A percentile compares a stretch with the other conserved stretches of the same genome.
phyloP scores from a whole-genome alignment of 2,329 filamentous ascomycete genomes.

The Cadophora gregata region DNA sequence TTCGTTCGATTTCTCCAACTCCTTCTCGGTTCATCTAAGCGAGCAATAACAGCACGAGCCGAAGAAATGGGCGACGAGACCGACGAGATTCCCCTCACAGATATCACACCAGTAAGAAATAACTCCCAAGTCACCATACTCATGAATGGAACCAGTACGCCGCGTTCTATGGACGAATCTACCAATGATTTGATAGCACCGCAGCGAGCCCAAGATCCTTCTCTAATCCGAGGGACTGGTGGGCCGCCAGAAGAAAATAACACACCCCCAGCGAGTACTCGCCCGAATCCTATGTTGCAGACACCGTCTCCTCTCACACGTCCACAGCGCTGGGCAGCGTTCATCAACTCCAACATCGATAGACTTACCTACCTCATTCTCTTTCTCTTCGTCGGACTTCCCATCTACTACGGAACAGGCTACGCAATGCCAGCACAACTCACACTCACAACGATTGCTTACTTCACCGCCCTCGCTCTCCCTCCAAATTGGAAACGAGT shows the following conservation, averaged over 20 bases:
- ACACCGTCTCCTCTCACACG: constrained; percentile 52
- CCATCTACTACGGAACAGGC: constrained; percentile 57
- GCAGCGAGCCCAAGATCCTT: constrained; percentile 40
- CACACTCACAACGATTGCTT: constrained; percentile 57
- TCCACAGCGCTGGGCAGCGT: constrained; percentile 56
- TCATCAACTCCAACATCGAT: constrained; percentile 54
- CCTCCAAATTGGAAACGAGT: constrained; percentile 56
- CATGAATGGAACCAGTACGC: constrained; percentile 24
- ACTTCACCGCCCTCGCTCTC: constrained; percentile 56
- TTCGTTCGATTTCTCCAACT: constrained; percentile 60
- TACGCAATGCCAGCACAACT: constrained; percentile 56
- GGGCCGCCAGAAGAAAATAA: constrained; percentile 37
- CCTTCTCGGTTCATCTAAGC: constrained; percentile 57
- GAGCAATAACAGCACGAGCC: constrained; percentile 55
- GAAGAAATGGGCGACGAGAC: constrained; percentile 55
- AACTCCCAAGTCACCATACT: constrained; percentile 30
- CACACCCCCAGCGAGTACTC: constrained; percentile 2
- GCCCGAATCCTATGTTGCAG: constrained; percentile 45
- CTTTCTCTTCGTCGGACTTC: constrained; percentile 58
- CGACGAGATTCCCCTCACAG: constrained; percentile 55
- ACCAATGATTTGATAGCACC: constrained; percentile 35
- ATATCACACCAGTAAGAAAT: constrained; percentile 34
- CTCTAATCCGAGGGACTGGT: constrained; percentile 39
- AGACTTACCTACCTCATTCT: constrained; percentile 51
- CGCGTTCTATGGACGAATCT: constrained; percentile 16